These are phyloP conservation scores for Monosporascus sp. DNA, from an alignment of 2,329 filamentous ascomycete genomes.

Conservation along the genomic window DNA sequence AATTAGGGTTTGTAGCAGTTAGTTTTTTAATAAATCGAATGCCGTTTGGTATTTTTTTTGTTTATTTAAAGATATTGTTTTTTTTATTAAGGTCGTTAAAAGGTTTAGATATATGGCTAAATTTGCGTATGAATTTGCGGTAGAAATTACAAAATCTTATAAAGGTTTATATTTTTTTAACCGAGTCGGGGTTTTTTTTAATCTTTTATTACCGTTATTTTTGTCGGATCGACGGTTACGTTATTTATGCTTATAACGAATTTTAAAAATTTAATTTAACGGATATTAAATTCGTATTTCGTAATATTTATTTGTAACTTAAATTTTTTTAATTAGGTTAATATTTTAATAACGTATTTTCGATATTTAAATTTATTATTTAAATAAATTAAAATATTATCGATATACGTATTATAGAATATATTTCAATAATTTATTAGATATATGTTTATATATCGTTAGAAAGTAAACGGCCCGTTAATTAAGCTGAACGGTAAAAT, in stretches of 20 bases:
- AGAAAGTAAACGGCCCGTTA: too few relatives aligned
- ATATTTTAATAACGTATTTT: conserved; percentile 1
- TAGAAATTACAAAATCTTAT: conserved; percentile 7
- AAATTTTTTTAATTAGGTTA: background rate
- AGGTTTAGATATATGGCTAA: background rate
- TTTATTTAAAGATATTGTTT: too few relatives aligned
- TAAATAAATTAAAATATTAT: background rate
- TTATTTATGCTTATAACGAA: background rate
- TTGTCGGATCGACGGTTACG: background rate
- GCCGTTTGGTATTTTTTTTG: too few relatives aligned
- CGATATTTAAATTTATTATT: background rate
- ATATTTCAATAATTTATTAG: background rate
- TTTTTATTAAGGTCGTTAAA: too few relatives aligned
- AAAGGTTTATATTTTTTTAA: conserved; percentile 4
- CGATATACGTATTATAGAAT: background rate
- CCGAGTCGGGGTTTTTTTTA: background rate
- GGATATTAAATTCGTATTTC: conserved; percentile 1
- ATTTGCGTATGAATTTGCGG: background rate
- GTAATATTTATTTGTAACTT: background rate
- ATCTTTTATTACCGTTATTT: background rate
- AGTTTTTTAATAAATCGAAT: too few relatives aligned
- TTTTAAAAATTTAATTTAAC: background rate
- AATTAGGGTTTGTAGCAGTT: too few relatives aligned
- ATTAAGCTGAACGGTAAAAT: too few relatives aligned
- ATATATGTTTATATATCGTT: background rate